phyloP scores from a whole-genome alignment of 2,329 filamentous ascomycete species.

The Colletotrichum karsti region DNA sequence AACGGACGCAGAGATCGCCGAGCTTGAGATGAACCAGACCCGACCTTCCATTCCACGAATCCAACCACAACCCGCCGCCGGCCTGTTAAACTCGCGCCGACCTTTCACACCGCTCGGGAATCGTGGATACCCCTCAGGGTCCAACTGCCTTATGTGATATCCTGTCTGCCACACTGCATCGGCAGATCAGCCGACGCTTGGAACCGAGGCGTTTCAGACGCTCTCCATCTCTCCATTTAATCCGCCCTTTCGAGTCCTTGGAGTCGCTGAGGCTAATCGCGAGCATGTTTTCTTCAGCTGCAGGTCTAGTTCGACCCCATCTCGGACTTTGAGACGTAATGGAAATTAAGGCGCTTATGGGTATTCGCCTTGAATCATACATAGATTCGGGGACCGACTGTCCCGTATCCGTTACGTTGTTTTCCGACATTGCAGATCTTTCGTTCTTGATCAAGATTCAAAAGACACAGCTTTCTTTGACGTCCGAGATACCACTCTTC shows the following conservation, averaged over 20 bases:
- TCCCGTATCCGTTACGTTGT: not conserved
- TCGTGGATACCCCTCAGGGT: not conserved
- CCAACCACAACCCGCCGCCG: not conserved
- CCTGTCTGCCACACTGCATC: not conserved
- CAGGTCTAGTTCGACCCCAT: not conserved
- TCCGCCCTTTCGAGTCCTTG: not conserved
- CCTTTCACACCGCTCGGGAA: conserved; percentile 3
- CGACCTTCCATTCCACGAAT: no score
- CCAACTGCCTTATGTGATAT: not conserved
- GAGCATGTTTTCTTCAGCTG: not conserved
- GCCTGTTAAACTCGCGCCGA: not conserved
- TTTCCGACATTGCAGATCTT: not conserved
- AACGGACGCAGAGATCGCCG: conserved; percentile 12
- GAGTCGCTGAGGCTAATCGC: not conserved
- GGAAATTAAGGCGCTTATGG: not conserved
- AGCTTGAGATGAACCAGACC: conserved; percentile 23
- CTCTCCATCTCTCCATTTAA: no score
- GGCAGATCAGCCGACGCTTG: not conserved
- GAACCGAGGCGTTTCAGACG: not conserved
- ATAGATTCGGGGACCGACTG: not conserved
- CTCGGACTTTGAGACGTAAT: not conserved
- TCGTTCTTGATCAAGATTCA: not conserved
- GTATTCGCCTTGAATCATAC: not conserved
- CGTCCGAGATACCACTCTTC: no score
- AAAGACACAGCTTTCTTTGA: not conserved